Conservation (phyloP, 1,284 basidiomycete genomes). For the Pyrrhoderma lamaoense region DNA sequence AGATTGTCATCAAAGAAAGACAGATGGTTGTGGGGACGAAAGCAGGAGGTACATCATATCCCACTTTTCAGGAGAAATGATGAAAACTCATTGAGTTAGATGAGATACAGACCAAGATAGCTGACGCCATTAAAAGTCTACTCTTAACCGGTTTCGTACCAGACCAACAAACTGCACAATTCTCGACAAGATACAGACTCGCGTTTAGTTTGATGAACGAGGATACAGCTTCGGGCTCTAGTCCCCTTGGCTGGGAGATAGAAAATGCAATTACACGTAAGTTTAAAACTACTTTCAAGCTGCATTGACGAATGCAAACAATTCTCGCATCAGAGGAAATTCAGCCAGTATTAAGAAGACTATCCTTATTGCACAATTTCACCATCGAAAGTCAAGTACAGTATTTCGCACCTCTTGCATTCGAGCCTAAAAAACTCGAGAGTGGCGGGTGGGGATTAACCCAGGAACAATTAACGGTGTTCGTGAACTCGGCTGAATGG, state of each 20-base stretch:
- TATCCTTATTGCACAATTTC: slow-evolving; percentile 77
- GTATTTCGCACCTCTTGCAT: slow-evolving; percentile 84
- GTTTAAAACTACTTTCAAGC: slow-evolving; percentile 25
- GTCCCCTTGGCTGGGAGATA: slow-evolving; percentile 68
- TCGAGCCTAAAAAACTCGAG: slow-evolving; percentile 47
- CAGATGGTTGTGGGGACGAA: slow-evolving; percentile 7
- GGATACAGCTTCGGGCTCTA: slow-evolving; percentile 63
- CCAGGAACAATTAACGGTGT: slow-evolving; percentile 79
- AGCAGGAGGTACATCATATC: neutral
- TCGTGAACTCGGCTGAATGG: slow-evolving; percentile 96
- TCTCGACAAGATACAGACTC: slow-evolving; percentile 71
- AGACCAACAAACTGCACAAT: slow-evolving; percentile 62
- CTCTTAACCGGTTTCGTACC: slow-evolving; percentile 31
- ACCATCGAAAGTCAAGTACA: slow-evolving; percentile 92
- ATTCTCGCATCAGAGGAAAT: slow-evolving; percentile 50
- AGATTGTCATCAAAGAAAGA: slow-evolving; percentile 6
- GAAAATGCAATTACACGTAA: slow-evolving; percentile 54
- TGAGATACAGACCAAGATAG: neutral
- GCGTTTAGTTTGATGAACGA: slow-evolving; percentile 85
- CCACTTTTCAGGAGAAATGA: no score
- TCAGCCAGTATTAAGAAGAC: slow-evolving; percentile 51
- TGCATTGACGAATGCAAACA: slow-evolving; percentile 15
- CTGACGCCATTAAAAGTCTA: slow-evolving; percentile 2
- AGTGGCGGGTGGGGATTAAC: slow-evolving; percentile 50
- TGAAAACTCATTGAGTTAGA: neutral